phyloP scores from a whole-genome alignment of 2,329 filamentous ascomycete genomes.

The Curvularia verruculosa region DNA sequence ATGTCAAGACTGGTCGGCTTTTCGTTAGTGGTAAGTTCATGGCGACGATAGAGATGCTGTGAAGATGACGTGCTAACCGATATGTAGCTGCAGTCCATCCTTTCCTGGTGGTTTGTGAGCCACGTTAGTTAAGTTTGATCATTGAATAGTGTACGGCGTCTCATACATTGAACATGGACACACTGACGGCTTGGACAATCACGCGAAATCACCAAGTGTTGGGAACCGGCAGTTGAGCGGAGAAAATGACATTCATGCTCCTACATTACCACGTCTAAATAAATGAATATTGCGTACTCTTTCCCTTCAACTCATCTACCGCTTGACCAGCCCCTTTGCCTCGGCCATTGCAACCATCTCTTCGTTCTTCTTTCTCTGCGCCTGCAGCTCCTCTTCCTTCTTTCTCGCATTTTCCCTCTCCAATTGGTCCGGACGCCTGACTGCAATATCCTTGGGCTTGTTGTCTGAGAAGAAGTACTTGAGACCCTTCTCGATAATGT shows the following conservation, averaged over 20 bases:
- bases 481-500: conserved; percentile 81
- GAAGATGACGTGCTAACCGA: neutral
- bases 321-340: conserved; percentile 19
- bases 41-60: neutral
- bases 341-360: conserved; percentile 38
- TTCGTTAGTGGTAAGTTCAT: conserved; percentile 33
- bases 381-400: conserved; percentile 58
- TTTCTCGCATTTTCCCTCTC: conserved; percentile 75
- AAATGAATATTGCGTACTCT: neutral
- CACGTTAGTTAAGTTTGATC: neutral
- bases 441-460: conserved; percentile 89
- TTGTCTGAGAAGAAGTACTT: conserved; percentile 90
- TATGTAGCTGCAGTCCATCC: conserved; percentile 14
- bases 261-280: conserved; percentile 6
- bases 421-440: conserved; percentile 84
- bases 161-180: neutral
- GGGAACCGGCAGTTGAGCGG: neutral
- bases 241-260: conserved; percentile 3
- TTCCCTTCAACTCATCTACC: neutral
- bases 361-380: conserved; percentile 43
- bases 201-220: neutral
- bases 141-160: neutral
- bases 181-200: too few species aligned
- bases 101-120: conserved; percentile 19
- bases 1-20: conserved; percentile 33